phyloP scores from a whole-genome alignment of 2,329 filamentous ascomycete genomes.

The Xylaria arbuscula region DNA sequence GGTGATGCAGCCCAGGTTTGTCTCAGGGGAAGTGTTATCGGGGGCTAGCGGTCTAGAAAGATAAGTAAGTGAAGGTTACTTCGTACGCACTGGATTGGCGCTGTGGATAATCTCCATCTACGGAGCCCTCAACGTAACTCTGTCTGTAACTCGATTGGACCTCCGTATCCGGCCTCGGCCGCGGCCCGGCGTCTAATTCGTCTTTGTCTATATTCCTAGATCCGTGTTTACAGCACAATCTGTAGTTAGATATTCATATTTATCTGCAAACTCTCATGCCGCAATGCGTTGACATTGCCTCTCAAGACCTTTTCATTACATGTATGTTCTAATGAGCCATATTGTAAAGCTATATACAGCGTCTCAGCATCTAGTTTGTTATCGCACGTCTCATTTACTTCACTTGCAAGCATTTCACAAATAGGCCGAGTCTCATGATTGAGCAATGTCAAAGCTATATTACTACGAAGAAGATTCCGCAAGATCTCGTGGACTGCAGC shows the following conservation, averaged over 20 bases:
- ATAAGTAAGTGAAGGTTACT: neutral
- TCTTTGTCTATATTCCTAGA: neutral
- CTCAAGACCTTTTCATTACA: neutral
- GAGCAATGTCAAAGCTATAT: conserved; percentile 8
- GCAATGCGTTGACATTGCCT: neutral
- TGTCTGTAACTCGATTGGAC: conserved; percentile 15
- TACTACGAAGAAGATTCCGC: neutral
- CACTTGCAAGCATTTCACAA: neutral
- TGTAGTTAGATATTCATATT: neutral
- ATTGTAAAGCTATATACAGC: neutral
- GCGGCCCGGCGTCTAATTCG: neutral
- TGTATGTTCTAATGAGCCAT: too few relatives aligned
- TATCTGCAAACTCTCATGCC: neutral
- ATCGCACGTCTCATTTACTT: neutral
- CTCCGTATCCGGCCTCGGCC: conserved; percentile 14
- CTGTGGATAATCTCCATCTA: conserved; percentile 11
- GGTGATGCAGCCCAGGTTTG: neutral
- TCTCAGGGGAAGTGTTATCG: neutral
- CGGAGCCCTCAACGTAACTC: neutral
- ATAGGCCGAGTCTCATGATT: conserved; percentile 1
- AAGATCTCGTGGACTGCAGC: neutral
- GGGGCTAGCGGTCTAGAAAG: conserved; percentile 1
- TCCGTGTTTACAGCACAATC: neutral
- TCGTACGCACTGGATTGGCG: neutral
- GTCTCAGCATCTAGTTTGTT: neutral